Base-by-base conservation (phyloP, 2,329 filamentous ascomycete genomes). In the Fusarium fracticaudum region DNA sequence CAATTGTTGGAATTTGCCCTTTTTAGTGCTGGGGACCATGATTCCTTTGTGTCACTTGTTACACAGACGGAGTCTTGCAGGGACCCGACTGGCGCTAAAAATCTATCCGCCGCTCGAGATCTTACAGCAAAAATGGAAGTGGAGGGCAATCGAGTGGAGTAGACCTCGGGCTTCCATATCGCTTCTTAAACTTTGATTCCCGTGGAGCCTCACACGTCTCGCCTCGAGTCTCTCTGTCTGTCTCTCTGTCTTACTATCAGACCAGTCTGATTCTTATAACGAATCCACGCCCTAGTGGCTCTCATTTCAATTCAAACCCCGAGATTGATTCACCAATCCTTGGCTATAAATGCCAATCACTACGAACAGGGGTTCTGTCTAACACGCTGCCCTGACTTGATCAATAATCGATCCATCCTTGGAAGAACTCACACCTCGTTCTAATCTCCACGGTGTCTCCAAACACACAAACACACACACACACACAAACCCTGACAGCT, bases 301-400 rank as follows among this genome's bases (percentile, higher is more conserved):
- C 57, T 38, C 24, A 22, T 38, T 37, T 31, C 45, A 45, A 51
- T 45, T 60, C 18, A 35, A 43, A 37, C 35, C 18, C 47, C 54
- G 51, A 59, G 48, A 62, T 59, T 53, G 40, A 55, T 44, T 48
- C 38, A 22, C 41, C 26, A 33, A 13, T 47, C 17, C 29, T 58
- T 54, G 50, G 45, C 38, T 55, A 57, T 24, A 48, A 50, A 44
- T 37, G 38, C 43, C 35, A 60, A 51, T 33, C 29, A 41, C 20
- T 57, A 47, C 38, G 57, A 29, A 64, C 38, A 44, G 55, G 47
- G 48, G 50, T 65, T 50, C 47, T 72, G 43, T 74, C 60, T 61
- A 74, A 72, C 43, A 61, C 26, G 37, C 37, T 60, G 59, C 67
- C 63, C 54, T 74, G 67, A 72, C 55, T 45, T 72, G 67, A 72